Conservation (phyloP, 306 rosid genomes). For the Abrus pulchellus region DNA sequence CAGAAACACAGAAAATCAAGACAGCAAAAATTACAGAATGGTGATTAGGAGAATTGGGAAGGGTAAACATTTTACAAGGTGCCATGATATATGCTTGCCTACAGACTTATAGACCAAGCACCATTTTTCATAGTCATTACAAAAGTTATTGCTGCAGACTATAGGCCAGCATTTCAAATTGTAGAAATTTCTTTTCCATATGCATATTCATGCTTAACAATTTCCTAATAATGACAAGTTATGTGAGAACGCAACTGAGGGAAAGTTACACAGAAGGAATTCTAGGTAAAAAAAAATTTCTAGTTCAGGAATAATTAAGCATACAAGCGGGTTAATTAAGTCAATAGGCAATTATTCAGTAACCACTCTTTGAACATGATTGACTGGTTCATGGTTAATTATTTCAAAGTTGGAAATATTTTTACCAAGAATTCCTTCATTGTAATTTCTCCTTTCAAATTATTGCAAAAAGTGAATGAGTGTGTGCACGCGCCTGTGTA, state of each 20-base stretch:
- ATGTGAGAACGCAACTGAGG: not conserved
- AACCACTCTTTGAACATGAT: slow-evolving; percentile 27
- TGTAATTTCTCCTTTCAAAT: not conserved
- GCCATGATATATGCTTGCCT: not conserved
- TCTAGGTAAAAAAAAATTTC: not conserved
- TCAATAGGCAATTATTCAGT: slow-evolving; percentile 28
- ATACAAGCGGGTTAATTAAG: slow-evolving; percentile 34
- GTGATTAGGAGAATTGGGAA: slow-evolving; percentile 18
- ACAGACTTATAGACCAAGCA: not conserved
- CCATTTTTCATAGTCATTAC: not conserved
- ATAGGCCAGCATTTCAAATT: slow-evolving; percentile 12
- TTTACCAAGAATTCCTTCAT: slow-evolving; percentile 11
- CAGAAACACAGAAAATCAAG: not conserved
- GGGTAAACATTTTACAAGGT: slow-evolving; percentile 20
- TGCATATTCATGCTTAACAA: slow-evolving; percentile 5
- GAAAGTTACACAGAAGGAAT: slow-evolving; percentile 5
- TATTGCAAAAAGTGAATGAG: slow-evolving; percentile 5
- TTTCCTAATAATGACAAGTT: slow-evolving; percentile 5
- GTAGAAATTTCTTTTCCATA: slow-evolving; percentile 12
- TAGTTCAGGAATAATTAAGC: not conserved
- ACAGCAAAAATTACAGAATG: slow-evolving; percentile 26
- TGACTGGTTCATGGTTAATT: not conserved
- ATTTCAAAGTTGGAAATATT: slow-evolving; percentile 23
- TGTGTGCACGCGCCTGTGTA: not conserved
- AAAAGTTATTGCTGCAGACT: not conserved